Percentiles rank a stretch among this genome's conserved stretches.
Conservation (phyloP, 164 flowering plant species). For the Sedum album region DNA sequence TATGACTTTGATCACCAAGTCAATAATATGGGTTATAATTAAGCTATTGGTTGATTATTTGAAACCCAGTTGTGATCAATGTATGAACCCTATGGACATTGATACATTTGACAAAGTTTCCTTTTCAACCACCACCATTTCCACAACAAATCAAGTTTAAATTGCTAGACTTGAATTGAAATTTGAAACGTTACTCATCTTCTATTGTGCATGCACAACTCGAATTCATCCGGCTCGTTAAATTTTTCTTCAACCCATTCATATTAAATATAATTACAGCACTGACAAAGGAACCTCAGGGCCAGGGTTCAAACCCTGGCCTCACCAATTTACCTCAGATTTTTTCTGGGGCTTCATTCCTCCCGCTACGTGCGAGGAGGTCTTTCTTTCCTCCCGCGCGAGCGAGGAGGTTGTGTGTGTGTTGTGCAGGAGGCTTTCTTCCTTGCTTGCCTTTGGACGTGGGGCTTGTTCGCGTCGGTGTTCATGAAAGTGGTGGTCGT, state of each 20-base stretch:
- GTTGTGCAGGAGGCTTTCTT: no score
- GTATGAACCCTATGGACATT: neutral
- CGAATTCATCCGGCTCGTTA: neutral
- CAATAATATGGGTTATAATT: neutral
- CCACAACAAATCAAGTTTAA: neutral
- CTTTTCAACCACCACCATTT: neutral
- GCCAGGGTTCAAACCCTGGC: no score
- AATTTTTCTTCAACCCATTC: neutral
- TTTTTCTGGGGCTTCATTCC: no score
- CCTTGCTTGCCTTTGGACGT: no score
- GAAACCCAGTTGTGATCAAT: neutral
- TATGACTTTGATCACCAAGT: conserved; percentile 2
- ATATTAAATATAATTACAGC: neutral
- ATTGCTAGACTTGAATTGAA: neutral
- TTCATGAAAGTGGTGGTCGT: no score
- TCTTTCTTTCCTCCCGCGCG: no score
- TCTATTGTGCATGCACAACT: neutral
- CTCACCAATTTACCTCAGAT: no score
- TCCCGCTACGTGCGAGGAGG: no score
- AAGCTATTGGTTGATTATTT: neutral
- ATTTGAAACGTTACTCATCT: neutral
- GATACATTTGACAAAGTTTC: neutral
- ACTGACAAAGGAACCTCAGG: no score
- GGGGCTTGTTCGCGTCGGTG: no score
- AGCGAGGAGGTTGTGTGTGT: no score